Conservation (phyloP, 257 asterid genomes). For the Plantago ovata region DNA sequence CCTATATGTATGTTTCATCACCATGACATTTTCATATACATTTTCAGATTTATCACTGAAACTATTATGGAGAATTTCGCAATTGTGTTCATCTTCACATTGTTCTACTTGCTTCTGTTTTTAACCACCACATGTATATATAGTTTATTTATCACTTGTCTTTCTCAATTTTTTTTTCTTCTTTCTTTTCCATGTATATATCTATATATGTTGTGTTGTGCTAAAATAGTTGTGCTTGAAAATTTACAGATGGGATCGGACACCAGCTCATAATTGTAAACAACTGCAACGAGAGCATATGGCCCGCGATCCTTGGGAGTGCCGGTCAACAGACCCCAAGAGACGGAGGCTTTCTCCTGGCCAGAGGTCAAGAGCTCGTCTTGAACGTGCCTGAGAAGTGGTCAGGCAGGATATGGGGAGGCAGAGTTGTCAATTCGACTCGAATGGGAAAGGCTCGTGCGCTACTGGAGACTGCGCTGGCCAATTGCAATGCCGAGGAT, state of each 20-base stretch:
- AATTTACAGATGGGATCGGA: slow-evolving; percentile 51
- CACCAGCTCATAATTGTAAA: slow-evolving; percentile 73
- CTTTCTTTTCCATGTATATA: neutral
- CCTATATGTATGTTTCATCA: slow-evolving; percentile 1
- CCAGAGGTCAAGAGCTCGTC: slow-evolving; percentile 53
- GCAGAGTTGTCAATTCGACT: slow-evolving; percentile 55
- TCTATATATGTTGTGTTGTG: slow-evolving; percentile 12
- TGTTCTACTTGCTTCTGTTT: slow-evolving; percentile 31
- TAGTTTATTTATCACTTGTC: neutral
- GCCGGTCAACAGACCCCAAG: slow-evolving; percentile 60
- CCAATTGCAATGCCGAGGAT: slow-evolving; percentile 59
- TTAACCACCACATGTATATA: slow-evolving; percentile 39
- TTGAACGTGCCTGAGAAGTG: slow-evolving; percentile 69
- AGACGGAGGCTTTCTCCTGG: slow-evolving; percentile 72
- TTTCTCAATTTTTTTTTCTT: neutral
- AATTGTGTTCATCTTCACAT: slow-evolving; percentile 13
- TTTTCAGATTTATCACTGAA: neutral
- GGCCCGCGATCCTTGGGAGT: slow-evolving; percentile 83
- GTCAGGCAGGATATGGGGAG: slow-evolving; percentile 91
- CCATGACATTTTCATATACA: neutral
- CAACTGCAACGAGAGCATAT: slow-evolving; percentile 80
- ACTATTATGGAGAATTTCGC: slow-evolving; percentile 30
- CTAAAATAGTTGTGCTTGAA: no score
- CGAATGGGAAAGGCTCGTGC: slow-evolving; percentile 56
- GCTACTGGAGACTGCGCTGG: slow-evolving; percentile 81